Evolutionary conservation across 768 basidiomycete genomes (phyloP), one percentile per base, ranked within the genome.

Genomic region (Russula compacta): DNA sequence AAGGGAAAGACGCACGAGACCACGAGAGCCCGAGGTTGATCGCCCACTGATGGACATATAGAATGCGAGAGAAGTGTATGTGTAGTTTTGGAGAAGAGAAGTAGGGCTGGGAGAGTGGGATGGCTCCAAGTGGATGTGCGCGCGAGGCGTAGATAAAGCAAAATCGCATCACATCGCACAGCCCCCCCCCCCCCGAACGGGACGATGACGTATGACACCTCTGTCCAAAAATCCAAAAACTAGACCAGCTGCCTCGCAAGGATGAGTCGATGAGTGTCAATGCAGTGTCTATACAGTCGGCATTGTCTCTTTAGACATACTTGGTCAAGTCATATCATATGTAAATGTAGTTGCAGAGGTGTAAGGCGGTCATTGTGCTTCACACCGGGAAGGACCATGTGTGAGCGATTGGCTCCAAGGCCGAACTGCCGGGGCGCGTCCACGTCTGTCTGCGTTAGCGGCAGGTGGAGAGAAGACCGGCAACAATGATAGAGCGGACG

Each of bases 341-440:
- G n/a, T n/a, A n/a, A n/a, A n/a, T n/a, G n/a, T n/a, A n/a, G n/a
- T n/a, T n/a, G n/a, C n/a, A n/a, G 36, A 52, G 59, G 67, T 90
- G 91, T 1, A 92, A 92, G 69, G 91, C 88, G 0, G 87, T 91
- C 9, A 75, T 77, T 39, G 73, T 90, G 4, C 64, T 86, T 19
- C 91, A 92, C 67, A 81, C 84, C 2, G 90, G 86, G 83, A 87
- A 85, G 67, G 90, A 92, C 66, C 73, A 78, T 66, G 70, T 92
- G 11, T 92, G 87, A 82, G 79, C 83, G 10, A 77, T 87, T 75
- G 90, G 89, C 24, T 64, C 73, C n/a, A 88, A 83, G 68, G 60
- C 64, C 2, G 82, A 87, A 43, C 76, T 78, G 4, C 86, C 89
- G 0, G 77, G 76, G 15, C 67, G 21, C 7, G 57, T n/a, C n/a